phyloP scores from a whole-genome alignment of 148 eudicot species.

The Chenopodium album region DNA sequence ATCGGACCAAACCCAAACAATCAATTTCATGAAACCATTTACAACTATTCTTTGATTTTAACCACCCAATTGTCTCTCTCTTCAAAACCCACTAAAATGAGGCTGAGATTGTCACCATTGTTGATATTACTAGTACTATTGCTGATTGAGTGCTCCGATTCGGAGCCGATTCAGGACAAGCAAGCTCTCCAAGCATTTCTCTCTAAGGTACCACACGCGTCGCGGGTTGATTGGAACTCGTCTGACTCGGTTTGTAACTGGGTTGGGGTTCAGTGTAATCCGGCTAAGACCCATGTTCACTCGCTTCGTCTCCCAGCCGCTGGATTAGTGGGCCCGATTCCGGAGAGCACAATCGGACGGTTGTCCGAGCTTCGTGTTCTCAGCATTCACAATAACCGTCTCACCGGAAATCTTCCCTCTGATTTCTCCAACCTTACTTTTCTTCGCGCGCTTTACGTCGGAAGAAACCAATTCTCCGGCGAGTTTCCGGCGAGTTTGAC shows the following conservation, averaged over 20 bases:
- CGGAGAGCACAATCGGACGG: conserved; percentile 39
- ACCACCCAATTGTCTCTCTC: neutral
- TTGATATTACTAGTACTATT: neutral
- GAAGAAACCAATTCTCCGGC: conserved; percentile 55
- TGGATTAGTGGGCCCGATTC: conserved; percentile 65
- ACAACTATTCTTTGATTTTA: neutral
- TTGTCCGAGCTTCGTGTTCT: conserved; percentile 43
- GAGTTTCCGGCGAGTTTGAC: conserved; percentile 55
- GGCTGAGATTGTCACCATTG: neutral
- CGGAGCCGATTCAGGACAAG: conserved; percentile 72
- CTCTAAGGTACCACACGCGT: conserved; percentile 49
- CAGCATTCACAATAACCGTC: conserved; percentile 42
- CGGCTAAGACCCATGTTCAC: conserved; percentile 35
- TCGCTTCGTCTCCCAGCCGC: conserved; percentile 67
- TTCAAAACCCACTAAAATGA: neutral
- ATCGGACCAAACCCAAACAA: neutral
- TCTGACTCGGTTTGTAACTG: conserved; percentile 61
- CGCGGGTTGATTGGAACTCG: conserved; percentile 58
- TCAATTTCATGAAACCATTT: too few relatives aligned
- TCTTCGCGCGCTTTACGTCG: conserved; percentile 63
- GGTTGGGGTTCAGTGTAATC: conserved; percentile 70
- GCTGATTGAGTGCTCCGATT: neutral
- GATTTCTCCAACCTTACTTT: conserved; percentile 52
- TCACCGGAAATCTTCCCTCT: conserved; percentile 44
- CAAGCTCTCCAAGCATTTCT: conserved; percentile 67